Evolutionary conservation across 179 eudicot genomes (phyloP).

Genomic region (Beta corolliflora): DNA sequence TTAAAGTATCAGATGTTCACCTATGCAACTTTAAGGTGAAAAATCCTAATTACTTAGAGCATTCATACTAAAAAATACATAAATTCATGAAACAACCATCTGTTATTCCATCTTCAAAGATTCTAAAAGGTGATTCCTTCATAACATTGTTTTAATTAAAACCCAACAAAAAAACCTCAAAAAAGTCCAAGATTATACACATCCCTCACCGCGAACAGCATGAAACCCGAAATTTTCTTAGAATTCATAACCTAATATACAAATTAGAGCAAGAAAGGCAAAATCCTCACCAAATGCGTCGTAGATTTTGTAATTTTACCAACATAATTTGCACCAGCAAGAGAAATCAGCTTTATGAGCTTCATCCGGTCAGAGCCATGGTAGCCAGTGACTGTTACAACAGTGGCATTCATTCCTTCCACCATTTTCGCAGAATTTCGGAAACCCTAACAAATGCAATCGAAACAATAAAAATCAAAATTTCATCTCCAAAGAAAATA

Average conservation of each 20-base stretch:
- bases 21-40: not conserved
- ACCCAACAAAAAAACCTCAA: not conserved
- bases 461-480: not conserved
- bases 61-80: too few species aligned
- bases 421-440: slow-evolving; percentile 17
- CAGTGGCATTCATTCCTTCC: slow-evolving; percentile 64
- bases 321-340: slow-evolving; percentile 65
- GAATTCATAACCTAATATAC: not conserved
- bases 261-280: not conserved
- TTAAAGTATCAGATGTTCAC: not conserved
- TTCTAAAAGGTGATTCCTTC: not conserved
- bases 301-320: slow-evolving; percentile 60
- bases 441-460: slow-evolving; percentile 22
- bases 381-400: slow-evolving; percentile 82
- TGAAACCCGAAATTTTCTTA: not conserved
- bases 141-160: not conserved
- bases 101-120: not conserved
- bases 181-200: not conserved
- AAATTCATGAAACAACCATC: not conserved
- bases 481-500: not conserved
- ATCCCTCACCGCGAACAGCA: not conserved
- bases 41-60: not conserved
- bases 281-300: slow-evolving; percentile 68
- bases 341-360: slow-evolving; percentile 61
- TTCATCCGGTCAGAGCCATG: slow-evolving; percentile 63